phyloP scores from a whole-genome alignment of 768 basidiomycete genomes.

The Albatrellus ellisii region DNA sequence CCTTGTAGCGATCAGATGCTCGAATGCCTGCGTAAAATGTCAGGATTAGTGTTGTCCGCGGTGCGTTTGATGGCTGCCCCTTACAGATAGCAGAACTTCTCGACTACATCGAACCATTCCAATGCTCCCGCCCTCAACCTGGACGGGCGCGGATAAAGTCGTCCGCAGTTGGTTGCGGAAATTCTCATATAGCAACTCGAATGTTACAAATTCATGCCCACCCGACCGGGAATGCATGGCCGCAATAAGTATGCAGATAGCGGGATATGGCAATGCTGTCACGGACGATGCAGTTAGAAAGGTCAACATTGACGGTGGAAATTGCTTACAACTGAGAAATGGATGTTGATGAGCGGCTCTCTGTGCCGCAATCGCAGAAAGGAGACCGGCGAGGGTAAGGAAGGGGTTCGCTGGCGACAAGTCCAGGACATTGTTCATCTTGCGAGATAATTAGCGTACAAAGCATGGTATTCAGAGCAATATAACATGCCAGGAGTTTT shows the following conservation, averaged over 20 bases:
- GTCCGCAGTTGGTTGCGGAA: constrained; percentile 67
- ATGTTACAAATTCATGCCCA: constrained; percentile 74
- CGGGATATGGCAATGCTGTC: constrained; percentile 64
- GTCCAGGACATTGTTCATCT: constrained; percentile 33
- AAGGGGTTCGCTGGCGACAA: constrained; percentile 41
- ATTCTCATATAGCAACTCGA: constrained; percentile 78
- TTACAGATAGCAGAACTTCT: constrained; percentile 50
- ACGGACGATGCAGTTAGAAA: neutral
- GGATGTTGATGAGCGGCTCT: constrained; percentile 41
- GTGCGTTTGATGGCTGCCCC: constrained; percentile 17
- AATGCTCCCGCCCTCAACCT: constrained; percentile 53
- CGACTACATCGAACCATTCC: constrained; percentile 60
- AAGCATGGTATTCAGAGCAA: neutral
- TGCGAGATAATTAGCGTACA: constrained; percentile 1
- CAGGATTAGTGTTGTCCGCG: neutral
- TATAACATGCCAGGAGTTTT: constrained; percentile 35
- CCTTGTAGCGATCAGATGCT: constrained; percentile 41
- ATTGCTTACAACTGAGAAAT: constrained; percentile 41
- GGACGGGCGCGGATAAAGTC: constrained; percentile 62
- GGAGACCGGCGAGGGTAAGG: constrained; percentile 33
- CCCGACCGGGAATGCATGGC: constrained; percentile 61
- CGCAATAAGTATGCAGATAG: constrained; percentile 77
- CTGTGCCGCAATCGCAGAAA: constrained; percentile 33
- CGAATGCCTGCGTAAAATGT: constrained; percentile 49
- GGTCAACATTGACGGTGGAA: neutral